Evolutionary conservation across 1,284 basidiomycete genomes (phyloP).

Genomic region (Sporisorium scitamineum): DNA sequence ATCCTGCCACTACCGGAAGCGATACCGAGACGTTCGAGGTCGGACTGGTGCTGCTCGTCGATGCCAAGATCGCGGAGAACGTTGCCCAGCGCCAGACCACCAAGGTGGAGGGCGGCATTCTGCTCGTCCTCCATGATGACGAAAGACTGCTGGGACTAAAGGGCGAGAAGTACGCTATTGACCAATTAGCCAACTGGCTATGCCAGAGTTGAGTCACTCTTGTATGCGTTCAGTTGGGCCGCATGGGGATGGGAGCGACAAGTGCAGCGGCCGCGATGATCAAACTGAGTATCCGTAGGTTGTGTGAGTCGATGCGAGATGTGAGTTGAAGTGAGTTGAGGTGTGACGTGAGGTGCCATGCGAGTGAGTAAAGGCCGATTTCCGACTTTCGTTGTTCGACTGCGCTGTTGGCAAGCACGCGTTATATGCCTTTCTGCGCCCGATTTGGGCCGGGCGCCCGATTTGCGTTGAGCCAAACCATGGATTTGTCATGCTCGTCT

Average conservation of each 20-base stretch:
- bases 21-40: constrained; percentile 54
- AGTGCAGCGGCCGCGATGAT: not conserved
- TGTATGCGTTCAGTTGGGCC: constrained; percentile 1
- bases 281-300: not conserved
- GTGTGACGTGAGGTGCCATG: not conserved
- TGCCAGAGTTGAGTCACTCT: constrained; percentile 18
- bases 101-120: constrained; percentile 64
- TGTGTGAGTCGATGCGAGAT: not conserved
- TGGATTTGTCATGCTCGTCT: constrained; percentile 39
- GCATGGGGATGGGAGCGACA: constrained; percentile 7
- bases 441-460: not conserved
- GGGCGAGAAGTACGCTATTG: not conserved
- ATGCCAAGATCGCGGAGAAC: constrained; percentile 66
- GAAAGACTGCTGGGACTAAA: not conserved
- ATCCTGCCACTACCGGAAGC: constrained; percentile 47
- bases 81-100: constrained; percentile 66
- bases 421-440: constrained; percentile 11
- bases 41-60: constrained; percentile 49
- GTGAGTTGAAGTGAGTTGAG: not conserved
- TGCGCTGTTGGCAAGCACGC: not conserved
- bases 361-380: constrained; percentile 3
- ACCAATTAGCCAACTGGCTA: constrained; percentile 16
- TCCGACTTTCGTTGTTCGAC: not conserved
- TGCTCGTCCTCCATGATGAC: constrained; percentile 63
- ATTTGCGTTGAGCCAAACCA: not conserved